A percentile compares a stretch with the other conserved stretches of the same genome.
These are phyloP conservation scores for Solanum phureja DNA, from an alignment of 257 asterid species.

Conservation along the genomic window DNA sequence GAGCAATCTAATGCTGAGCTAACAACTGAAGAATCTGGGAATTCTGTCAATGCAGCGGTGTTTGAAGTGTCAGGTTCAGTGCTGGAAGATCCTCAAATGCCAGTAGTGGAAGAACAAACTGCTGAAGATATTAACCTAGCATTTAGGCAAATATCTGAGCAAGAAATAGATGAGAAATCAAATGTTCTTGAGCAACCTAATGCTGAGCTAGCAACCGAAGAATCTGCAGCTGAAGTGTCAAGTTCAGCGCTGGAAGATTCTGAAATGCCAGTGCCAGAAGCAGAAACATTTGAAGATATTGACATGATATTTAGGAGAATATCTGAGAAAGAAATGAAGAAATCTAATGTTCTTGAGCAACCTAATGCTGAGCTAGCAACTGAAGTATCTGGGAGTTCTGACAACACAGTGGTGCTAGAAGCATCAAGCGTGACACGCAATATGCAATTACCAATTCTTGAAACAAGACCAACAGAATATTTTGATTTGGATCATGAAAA, in stretches of 20 bases:
- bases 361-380: background rate
- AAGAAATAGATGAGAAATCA: conserved; percentile 4
- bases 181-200: background rate
- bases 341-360: conserved; percentile 3
- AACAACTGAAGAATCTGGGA: background rate
- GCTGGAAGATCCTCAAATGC: background rate
- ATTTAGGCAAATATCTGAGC: conserved; percentile 11
- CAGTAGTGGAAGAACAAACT: too few species aligned
- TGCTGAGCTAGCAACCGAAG: background rate
- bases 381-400: background rate
- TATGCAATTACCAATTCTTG: conserved; percentile 14
- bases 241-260: background rate
- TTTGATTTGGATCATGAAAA: conserved; percentile 20
- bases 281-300: background rate
- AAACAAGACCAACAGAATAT: conserved; percentile 19
- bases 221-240: background rate
- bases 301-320: background rate
- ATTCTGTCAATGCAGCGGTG: background rate
- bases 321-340: conserved; percentile 9
- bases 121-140: conserved; percentile 13
- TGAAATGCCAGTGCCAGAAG: background rate
- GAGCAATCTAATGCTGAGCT: background rate
- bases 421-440: background rate
- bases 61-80: background rate
- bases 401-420: background rate